Conservation (phyloP, 2,329 filamentous ascomycete genomes). For the Colletotrichum tropicale region DNA sequence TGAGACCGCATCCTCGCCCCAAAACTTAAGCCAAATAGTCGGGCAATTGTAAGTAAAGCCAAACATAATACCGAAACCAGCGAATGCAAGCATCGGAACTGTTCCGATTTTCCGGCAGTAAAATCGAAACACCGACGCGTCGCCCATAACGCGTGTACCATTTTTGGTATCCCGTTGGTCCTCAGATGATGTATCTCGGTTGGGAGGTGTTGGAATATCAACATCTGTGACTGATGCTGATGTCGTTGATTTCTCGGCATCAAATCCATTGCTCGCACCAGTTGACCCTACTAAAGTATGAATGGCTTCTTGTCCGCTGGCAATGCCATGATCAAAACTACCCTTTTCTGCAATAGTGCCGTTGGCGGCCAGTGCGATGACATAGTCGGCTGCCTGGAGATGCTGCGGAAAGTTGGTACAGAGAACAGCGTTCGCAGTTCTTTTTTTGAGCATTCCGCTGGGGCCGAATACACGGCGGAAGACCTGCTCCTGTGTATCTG, state of each 20-base stretch:
- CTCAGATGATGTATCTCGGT: neutral
- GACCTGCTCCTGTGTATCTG: constrained; percentile 32
- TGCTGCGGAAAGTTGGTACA: neutral
- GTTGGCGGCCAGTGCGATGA: constrained; percentile 43
- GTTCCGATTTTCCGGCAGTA: neutral
- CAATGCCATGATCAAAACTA: constrained; percentile 38
- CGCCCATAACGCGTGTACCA: neutral
- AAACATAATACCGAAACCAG: neutral
- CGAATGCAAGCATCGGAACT: neutral
- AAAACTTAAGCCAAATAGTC: constrained; percentile 45
- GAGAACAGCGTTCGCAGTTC: neutral
- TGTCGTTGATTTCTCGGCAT: neutral
- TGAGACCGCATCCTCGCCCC: constrained; percentile 34
- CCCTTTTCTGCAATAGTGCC: constrained; percentile 46
- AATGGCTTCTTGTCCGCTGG: constrained; percentile 37
- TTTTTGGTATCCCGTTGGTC: neutral
- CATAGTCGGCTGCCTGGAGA: constrained; percentile 22
- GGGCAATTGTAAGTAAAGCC: constrained; percentile 33
- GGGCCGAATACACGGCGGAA: constrained; percentile 32
- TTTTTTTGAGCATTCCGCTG: constrained; percentile 12
- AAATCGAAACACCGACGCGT: neutral
- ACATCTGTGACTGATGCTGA: neutral
- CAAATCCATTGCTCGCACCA: neutral
- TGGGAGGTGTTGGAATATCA: neutral
- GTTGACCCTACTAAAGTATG: constrained; percentile 29